Percentiles rank a stretch among this genome's conserved stretches.
Conservation (phyloP, 2,329 filamentous ascomycete genomes). For the Trichoderma pleuroti region DNA sequence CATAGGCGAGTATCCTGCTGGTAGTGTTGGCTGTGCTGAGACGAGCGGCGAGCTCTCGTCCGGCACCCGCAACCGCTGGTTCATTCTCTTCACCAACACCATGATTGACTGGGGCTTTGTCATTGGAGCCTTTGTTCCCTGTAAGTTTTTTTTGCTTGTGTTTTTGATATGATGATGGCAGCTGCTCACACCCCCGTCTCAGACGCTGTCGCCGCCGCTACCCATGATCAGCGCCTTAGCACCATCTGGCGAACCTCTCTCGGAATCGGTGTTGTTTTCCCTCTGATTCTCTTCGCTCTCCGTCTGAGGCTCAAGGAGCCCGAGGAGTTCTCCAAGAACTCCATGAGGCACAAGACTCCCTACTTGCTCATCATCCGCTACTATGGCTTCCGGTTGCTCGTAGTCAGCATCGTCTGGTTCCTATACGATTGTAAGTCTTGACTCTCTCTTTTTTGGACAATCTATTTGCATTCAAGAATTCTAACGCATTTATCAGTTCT, state of each 20-base stretch:
- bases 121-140: slow-evolving; percentile 72
- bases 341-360: slow-evolving; percentile 60
- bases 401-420: slow-evolving; percentile 78
- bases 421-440: slow-evolving; percentile 63
- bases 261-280: slow-evolving; percentile 75
- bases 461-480: fast-evolving
- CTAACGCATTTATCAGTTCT: slow-evolving; percentile 51
- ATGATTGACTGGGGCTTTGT: slow-evolving; percentile 85
- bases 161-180: background rate
- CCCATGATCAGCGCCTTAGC: slow-evolving; percentile 57
- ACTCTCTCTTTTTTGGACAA: background rate
- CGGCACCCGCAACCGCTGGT: slow-evolving; percentile 85
- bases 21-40: slow-evolving; percentile 80
- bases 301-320: slow-evolving; percentile 74
- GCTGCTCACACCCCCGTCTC: background rate
- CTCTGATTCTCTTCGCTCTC: slow-evolving; percentile 65
- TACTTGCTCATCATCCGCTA: slow-evolving; percentile 57
- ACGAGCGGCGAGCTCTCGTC: slow-evolving; percentile 75
- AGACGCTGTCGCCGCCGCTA: slow-evolving; percentile 55
- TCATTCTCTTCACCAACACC: slow-evolving; percentile 83
- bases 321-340: slow-evolving; percentile 69
- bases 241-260: slow-evolving; percentile 80
- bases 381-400: slow-evolving; percentile 69
- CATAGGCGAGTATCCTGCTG: slow-evolving; percentile 70
- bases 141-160: slow-evolving; percentile 26